phyloP scores from a whole-genome alignment of 768 basidiomycete species.

The Collybiopsis confluens region DNA sequence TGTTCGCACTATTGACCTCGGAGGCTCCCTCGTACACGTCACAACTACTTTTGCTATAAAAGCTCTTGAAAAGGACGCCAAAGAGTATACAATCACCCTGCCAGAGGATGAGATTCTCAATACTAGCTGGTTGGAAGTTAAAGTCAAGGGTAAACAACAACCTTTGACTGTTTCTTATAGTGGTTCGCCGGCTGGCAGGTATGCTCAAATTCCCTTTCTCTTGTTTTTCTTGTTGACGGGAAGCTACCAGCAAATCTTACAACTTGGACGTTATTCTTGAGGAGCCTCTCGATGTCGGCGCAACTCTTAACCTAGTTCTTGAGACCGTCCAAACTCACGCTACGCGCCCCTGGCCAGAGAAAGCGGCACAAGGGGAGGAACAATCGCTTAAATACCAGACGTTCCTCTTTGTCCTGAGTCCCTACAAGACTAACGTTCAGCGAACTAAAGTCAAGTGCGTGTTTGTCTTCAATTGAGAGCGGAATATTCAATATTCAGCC shows the following conservation, averaged over 20 bases:
- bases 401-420: constrained; percentile 78
- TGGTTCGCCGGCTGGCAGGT: constrained; percentile 49
- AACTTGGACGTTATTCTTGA: constrained; percentile 65
- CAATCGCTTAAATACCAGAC: constrained; percentile 78
- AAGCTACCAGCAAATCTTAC: constrained; percentile 43
- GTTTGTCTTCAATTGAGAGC: not conserved
- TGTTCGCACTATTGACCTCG: constrained; percentile 85
- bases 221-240: constrained; percentile 2
- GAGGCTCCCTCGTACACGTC: constrained; percentile 83
- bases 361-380: constrained; percentile 68
- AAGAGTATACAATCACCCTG: constrained; percentile 66
- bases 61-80: constrained; percentile 56
- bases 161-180: constrained; percentile 49
- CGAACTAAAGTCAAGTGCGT: constrained; percentile 83
- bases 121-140: constrained; percentile 78
- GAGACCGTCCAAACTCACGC: constrained; percentile 78
- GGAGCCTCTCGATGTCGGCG: constrained; percentile 50
- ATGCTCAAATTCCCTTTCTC: constrained; percentile 17
- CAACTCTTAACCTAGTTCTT: constrained; percentile 71
- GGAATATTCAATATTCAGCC: not conserved
- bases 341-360: constrained; percentile 70
- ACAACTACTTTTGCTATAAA: constrained; percentile 86
- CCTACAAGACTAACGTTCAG: constrained; percentile 77
- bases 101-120: constrained; percentile 55
- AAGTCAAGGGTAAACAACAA: constrained; percentile 64